These are phyloP conservation scores for Phoenix dactylifera DNA, from an alignment of 176 grass and related monocot species.

Conservation along the genomic window DNA sequence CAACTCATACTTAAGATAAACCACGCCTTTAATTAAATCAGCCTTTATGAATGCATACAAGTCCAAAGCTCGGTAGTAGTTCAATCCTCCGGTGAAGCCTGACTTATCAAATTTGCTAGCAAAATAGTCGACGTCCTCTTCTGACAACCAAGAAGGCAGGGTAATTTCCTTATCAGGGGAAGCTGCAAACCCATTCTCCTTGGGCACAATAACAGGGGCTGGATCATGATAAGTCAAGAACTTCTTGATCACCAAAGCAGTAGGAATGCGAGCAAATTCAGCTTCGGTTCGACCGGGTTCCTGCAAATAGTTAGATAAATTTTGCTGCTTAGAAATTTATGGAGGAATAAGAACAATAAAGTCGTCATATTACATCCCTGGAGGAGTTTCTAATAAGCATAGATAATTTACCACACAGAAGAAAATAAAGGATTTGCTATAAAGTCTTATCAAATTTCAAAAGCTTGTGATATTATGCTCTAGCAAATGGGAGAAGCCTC, in stretches of 20 bases:
- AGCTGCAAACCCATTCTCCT: constrained; percentile 20
- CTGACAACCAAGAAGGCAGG: constrained; percentile 42
- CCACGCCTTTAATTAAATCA: no score
- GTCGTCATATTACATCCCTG: no score
- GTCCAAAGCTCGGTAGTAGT: constrained; percentile 42
- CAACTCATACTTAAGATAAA: no score
- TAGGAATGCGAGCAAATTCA: constrained; percentile 22
- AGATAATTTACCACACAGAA: neutral
- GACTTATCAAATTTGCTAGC: constrained; percentile 25
- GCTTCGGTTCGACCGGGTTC: constrained; percentile 30
- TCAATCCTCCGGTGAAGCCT: constrained; percentile 41
- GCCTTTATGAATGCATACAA: constrained; percentile 7
- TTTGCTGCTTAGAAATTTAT: no score
- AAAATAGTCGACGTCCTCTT: constrained; percentile 30
- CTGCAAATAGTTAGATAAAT: constrained; percentile 1
- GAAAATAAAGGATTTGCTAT: neutral
- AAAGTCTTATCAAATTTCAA: no score
- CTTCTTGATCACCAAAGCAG: constrained; percentile 28
- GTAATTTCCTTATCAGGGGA: constrained; percentile 16
- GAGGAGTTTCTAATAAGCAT: no score
- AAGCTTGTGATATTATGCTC: no score
- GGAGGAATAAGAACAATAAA: no score
- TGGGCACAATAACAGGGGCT: constrained; percentile 23
- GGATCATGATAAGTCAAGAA: constrained; percentile 40
- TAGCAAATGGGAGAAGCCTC: no score